A percentile compares a stretch with the other conserved stretches of the same genome.
phyloP scores from a whole-genome alignment of 768 basidiomycete species.

The Leccinum ochraceum region DNA sequence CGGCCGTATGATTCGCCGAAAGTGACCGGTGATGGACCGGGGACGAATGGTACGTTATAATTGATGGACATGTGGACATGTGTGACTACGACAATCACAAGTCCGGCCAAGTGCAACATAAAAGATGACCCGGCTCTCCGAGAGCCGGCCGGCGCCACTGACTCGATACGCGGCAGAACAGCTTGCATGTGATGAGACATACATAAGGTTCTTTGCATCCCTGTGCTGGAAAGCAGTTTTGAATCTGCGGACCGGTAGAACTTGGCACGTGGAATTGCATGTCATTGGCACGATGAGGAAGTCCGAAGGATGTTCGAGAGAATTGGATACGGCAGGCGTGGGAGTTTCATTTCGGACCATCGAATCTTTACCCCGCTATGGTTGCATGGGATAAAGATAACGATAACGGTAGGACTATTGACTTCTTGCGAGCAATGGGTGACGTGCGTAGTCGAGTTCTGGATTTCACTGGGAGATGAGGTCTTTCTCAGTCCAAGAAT shows the following conservation, averaged over 20 bases:
- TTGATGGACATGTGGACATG: not conserved
- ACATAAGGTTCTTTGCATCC: too few relatives aligned
- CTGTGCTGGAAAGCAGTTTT: too few relatives aligned
- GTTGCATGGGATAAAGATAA: not conserved
- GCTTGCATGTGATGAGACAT: too few relatives aligned
- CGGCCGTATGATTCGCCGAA: not conserved
- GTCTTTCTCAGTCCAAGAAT: not conserved
- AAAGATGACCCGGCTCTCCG: not conserved
- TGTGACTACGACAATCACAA: not conserved
- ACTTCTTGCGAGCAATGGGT: not conserved
- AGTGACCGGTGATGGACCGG: not conserved
- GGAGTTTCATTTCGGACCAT: too few relatives aligned
- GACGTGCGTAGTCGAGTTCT: not conserved
- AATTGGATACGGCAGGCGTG: too few relatives aligned
- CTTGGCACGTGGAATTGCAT: too few relatives aligned
- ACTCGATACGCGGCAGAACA: not conserved
- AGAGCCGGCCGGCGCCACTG: not conserved
- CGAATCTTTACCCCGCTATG: too few relatives aligned
- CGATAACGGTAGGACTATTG: not conserved
- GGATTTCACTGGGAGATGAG: not conserved
- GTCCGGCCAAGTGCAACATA: not conserved
- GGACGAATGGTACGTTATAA: not conserved
- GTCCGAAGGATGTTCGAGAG: too few relatives aligned
- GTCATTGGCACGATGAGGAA: too few relatives aligned
- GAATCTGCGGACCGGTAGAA: too few relatives aligned